Percentiles rank a stretch among this genome's conserved stretches.
Conservation (phyloP, 78 protist species). For the Planoprotostelium fungivorum region DNA sequence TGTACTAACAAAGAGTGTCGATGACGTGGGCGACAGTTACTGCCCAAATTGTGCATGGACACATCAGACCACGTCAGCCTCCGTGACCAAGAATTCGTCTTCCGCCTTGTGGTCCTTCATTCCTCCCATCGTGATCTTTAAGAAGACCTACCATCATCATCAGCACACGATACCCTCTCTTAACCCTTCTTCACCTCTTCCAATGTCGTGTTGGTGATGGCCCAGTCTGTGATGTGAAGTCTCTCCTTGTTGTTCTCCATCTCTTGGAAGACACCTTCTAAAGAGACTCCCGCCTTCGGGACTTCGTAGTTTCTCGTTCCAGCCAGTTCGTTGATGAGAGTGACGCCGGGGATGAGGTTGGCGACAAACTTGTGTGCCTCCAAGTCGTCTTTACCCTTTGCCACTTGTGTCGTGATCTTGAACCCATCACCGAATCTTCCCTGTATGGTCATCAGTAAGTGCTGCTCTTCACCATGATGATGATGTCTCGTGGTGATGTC, state of each 20-base stretch:
- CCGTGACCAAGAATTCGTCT: no score
- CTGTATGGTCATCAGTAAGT: background rate
- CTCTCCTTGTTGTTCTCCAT: constrained; percentile 5
- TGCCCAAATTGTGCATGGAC: no score
- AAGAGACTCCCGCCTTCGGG: background rate
- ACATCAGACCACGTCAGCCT: no score
- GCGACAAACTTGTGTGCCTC: constrained; percentile 4
- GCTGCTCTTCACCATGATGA: background rate
- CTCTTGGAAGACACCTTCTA: constrained; percentile 3
- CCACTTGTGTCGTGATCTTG: constrained; percentile 8
- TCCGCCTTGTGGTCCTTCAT: no score
- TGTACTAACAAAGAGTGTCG: no score
- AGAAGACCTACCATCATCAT: no score
- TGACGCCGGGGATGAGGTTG: constrained; percentile 15
- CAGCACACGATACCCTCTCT: no score
- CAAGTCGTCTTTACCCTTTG: constrained; percentile 5
- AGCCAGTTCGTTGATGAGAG: constrained; percentile 7
- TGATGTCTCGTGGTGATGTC: background rate
- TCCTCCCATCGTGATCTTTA: no score
- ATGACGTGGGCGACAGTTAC: no score
- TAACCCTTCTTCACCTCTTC: no score
- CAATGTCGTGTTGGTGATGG: constrained; percentile 20
- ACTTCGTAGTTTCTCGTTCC: constrained; percentile 5
- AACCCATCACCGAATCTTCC: background rate
- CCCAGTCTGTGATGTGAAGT: constrained; percentile 16